Conservation (phyloP, 176 grass and related monocot species). For the Triticum timopheevii region DNA sequence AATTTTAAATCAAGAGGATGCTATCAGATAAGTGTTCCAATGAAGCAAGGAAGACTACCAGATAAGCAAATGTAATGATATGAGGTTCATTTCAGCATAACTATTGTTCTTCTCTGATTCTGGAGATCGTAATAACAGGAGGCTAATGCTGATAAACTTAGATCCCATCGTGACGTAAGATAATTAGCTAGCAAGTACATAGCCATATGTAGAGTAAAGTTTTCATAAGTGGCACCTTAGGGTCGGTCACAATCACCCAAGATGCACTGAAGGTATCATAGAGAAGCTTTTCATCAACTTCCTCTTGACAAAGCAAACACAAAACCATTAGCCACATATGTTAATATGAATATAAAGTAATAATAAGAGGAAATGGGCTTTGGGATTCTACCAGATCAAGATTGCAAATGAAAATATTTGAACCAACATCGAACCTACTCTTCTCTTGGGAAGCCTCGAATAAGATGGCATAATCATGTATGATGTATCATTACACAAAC, state of each 20-base stretch:
- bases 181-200: background rate
- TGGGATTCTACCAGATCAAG: slow-evolving; percentile 77
- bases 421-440: slow-evolving; percentile 95
- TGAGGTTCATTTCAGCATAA: background rate
- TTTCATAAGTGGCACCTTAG: slow-evolving; percentile 63
- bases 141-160: slow-evolving; percentile 3
- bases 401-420: slow-evolving; percentile 98
- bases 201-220: background rate
- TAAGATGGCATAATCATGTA: slow-evolving; percentile 17
- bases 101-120: background rate
- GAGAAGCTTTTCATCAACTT: slow-evolving; percentile 98
- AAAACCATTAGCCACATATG: slow-evolving; percentile 23
- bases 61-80: background rate
- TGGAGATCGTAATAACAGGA: background rate
- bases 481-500: background rate
- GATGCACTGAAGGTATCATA: slow-evolving; percentile 99
- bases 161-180: background rate
- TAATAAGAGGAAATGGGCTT: slow-evolving; percentile 17
- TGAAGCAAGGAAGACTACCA: background rate
- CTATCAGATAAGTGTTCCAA: background rate
- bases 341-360: slow-evolving; percentile 6
- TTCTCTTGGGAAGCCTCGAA: slow-evolving; percentile 98
- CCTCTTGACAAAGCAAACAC: slow-evolving; percentile 53
- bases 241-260: slow-evolving; percentile 93
- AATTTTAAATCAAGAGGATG: slow-evolving; percentile 17